Conservation (phyloP, 2,329 filamentous ascomycete genomes). For the Colletotrichum higginsianum region DNA sequence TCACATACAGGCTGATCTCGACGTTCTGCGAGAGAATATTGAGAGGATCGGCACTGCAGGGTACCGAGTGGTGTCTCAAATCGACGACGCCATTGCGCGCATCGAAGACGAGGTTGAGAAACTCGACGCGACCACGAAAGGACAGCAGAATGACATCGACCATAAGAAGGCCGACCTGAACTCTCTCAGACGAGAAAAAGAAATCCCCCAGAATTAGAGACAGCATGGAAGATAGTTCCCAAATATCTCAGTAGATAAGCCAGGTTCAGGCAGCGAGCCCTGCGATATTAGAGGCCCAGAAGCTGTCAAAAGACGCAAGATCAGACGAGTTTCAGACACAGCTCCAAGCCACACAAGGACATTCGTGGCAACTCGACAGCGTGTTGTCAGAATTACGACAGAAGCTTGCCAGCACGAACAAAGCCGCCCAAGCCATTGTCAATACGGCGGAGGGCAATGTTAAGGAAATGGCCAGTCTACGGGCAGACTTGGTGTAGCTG, state of each 20-base stretch:
- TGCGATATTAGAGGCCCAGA: slow-evolving; percentile 44
- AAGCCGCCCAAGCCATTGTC: slow-evolving; percentile 45
- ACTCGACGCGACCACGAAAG: slow-evolving; percentile 49
- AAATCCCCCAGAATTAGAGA: slow-evolving; percentile 41
- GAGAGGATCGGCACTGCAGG: slow-evolving; percentile 55
- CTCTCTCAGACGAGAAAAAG: slow-evolving; percentile 47
- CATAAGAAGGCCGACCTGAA: slow-evolving; percentile 47
- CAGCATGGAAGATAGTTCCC: slow-evolving; percentile 36
- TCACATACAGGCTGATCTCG: slow-evolving; percentile 53
- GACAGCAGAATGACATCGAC: slow-evolving; percentile 47
- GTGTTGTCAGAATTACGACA: slow-evolving; percentile 46
- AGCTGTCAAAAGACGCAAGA: slow-evolving; percentile 41
- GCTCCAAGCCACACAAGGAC: slow-evolving; percentile 44
- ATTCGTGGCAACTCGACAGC: slow-evolving; percentile 45
- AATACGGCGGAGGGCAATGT: slow-evolving; percentile 47
- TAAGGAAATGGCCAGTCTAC: slow-evolving; percentile 51
- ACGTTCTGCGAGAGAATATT: slow-evolving; percentile 53
- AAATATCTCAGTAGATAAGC: slow-evolving; percentile 44
- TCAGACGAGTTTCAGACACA: slow-evolving; percentile 45
- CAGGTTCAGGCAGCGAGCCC: slow-evolving; percentile 45
- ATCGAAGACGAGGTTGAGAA: slow-evolving; percentile 54
- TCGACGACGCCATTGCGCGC: slow-evolving; percentile 53
- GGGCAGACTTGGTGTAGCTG: slow-evolving; percentile 52
- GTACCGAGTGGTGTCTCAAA: slow-evolving; percentile 54
- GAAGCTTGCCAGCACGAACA: slow-evolving; percentile 45